Percentiles rank a stretch among this genome's conserved stretches.
Evolutionary conservation across 805 yeast genomes (phyloP).

Genomic region (Saccharomyces paradoxus): DNA sequence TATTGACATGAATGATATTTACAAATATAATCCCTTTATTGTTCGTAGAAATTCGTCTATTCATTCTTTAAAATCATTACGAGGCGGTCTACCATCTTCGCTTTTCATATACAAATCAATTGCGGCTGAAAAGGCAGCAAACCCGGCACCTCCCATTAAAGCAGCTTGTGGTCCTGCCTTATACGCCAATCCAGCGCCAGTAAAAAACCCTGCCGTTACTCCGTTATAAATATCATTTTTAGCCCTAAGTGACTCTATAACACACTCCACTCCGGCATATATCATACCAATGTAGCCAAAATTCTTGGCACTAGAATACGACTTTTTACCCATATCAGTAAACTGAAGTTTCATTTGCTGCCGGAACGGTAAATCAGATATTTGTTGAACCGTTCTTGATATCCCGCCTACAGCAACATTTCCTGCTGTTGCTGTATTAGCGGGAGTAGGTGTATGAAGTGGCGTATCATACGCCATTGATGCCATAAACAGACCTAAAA

Average conservation of each 20-base stretch:
- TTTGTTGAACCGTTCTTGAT: constrained; percentile 37
- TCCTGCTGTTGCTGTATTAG: constrained; percentile 6
- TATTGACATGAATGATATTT: background rate
- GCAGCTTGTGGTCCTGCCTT: constrained; percentile 94
- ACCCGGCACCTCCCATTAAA: constrained; percentile 88
- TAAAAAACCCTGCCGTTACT: constrained; percentile 85
- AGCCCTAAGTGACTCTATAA: constrained; percentile 76
- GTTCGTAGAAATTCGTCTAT: background rate
- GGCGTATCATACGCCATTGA: constrained; percentile 40
- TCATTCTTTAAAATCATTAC: constrained; percentile 72
- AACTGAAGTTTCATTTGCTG: constrained; percentile 91
- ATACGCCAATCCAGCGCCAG: constrained; percentile 92
- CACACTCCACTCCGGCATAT: constrained; percentile 87
- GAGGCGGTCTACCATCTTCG: constrained; percentile 77
- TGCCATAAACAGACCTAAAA: constrained; percentile 92
- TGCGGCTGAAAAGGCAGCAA: constrained; percentile 90
- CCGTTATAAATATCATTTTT: constrained; percentile 91
- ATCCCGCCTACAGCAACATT: constrained; percentile 11
- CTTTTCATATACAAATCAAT: constrained; percentile 78
- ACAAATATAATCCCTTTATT: background rate
- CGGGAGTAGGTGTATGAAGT: constrained; percentile 27
- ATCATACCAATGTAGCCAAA: constrained; percentile 90
- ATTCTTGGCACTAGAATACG: constrained; percentile 85
- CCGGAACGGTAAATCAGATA: constrained; percentile 78
- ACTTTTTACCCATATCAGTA: constrained; percentile 82